Conservation (phyloP, 2,329 filamentous ascomycete species). For the Trichoderma citrinoviride region DNA sequence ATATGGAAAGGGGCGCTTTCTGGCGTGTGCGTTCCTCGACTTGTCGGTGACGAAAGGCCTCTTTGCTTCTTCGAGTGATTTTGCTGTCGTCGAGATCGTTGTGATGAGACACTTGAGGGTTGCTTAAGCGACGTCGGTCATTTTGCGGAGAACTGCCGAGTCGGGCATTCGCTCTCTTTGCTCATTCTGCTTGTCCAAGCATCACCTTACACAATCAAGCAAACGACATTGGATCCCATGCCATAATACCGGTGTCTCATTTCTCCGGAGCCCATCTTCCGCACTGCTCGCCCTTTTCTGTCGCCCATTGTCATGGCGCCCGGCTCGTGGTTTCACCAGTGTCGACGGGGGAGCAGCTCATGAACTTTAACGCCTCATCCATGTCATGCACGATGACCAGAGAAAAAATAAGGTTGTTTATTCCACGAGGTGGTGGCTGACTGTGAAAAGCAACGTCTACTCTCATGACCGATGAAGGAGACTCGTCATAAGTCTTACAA, state of each 20-base stretch:
- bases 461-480: neutral
- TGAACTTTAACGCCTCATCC: neutral
- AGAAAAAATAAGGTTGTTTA: neutral
- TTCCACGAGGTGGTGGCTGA: neutral
- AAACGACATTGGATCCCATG: neutral
- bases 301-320: neutral
- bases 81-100: neutral
- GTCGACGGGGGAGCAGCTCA: neutral
- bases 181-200: neutral
- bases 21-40: neutral
- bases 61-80: neutral
- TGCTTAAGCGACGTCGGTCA: conserved; percentile 14
- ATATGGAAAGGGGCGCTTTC: neutral
- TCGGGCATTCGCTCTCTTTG: neutral
- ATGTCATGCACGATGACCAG: neutral
- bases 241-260: neutral
- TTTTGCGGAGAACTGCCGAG: conserved; percentile 7
- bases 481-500: neutral
- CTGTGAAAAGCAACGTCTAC: neutral
- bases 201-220: neutral
- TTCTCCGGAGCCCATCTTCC: neutral
- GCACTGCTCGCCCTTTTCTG: too few relatives aligned
- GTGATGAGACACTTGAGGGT: conserved; percentile 2
- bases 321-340: neutral
- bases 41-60: conserved; percentile 3